These are phyloP conservation scores for Elongisporangium anandrum DNA, from an alignment of 352 stramenopile genomes.

Conservation along the genomic window DNA sequence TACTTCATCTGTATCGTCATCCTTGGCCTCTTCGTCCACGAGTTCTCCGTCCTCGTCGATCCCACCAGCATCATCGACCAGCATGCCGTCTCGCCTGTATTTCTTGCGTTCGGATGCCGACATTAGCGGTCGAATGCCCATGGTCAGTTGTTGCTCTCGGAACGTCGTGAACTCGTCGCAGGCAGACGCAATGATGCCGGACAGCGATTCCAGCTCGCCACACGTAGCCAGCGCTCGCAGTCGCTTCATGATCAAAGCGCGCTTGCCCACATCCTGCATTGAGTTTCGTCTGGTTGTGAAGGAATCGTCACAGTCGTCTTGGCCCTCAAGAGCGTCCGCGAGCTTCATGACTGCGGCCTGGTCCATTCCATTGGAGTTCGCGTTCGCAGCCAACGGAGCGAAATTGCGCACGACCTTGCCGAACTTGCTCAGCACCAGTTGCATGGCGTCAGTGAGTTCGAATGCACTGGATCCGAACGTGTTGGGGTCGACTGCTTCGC, in stretches of 20 bases:
- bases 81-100: neutral
- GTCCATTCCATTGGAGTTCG: constrained; percentile 25
- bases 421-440: constrained; percentile 42
- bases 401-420: constrained; percentile 60
- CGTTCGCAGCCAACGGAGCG: constrained; percentile 27
- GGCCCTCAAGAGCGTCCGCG: constrained; percentile 42
- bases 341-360: constrained; percentile 38
- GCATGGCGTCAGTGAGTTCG: constrained; percentile 28
- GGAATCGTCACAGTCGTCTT: neutral
- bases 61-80: constrained; percentile 2
- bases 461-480: constrained; percentile 7
- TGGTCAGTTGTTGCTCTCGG: neutral
- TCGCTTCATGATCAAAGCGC: neutral
- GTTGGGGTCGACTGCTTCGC: constrained; percentile 20
- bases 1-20: constrained; percentile 20
- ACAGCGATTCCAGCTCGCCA: neutral
- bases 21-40: constrained; percentile 5
- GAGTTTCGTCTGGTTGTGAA: neutral
- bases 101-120: neutral
- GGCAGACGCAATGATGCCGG: neutral
- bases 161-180: neutral
- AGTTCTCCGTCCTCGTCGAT: constrained; percentile 11
- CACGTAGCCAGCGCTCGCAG: neutral
- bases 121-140: neutral
- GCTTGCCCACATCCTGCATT: neutral